These are phyloP conservation scores for Alternaria triticina DNA, from an alignment of 2,329 filamentous ascomycete species.

Conservation along the genomic window DNA sequence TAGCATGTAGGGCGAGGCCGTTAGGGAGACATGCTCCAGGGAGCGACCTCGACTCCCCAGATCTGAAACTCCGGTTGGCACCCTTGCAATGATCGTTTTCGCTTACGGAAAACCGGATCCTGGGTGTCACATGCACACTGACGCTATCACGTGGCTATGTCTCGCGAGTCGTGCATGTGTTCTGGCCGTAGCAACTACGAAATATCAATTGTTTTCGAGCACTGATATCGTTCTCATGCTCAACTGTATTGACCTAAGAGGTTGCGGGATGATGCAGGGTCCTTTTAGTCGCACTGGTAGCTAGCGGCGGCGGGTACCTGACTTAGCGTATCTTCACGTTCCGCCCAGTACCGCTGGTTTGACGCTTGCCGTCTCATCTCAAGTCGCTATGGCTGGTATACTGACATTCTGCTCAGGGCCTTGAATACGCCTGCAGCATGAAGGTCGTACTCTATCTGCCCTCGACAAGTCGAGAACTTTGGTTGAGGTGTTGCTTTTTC, in stretches of 20 bases:
- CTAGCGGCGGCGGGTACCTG: constrained; percentile 1
- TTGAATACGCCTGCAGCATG: background rate
- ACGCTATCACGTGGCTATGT: constrained; percentile 9
- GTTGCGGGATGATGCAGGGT: background rate
- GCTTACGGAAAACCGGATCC: constrained; percentile 16
- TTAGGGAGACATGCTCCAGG: background rate
- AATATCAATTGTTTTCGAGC: background rate
- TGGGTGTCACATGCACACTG: constrained; percentile 14
- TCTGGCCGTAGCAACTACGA: background rate
- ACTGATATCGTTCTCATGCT: background rate
- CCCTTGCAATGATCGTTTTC: constrained; percentile 20
- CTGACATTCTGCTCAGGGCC: background rate
- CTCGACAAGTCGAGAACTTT: background rate
- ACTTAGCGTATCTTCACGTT: background rate
- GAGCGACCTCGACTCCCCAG: constrained; percentile 1
- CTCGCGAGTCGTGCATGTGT: background rate
- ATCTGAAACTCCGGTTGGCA: constrained; percentile 4
- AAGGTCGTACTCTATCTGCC: background rate
- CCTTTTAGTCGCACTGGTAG: background rate
- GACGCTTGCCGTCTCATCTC: background rate
- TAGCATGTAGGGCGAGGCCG: background rate
- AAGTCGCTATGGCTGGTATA: background rate
- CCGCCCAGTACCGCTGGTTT: background rate
- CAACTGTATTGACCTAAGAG: background rate
- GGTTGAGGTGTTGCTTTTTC: background rate